Percentiles rank a stretch among this genome's conserved stretches.
phyloP scores from a whole-genome alignment of 768 basidiomycete species.

The Rhizopogon rudus region DNA sequence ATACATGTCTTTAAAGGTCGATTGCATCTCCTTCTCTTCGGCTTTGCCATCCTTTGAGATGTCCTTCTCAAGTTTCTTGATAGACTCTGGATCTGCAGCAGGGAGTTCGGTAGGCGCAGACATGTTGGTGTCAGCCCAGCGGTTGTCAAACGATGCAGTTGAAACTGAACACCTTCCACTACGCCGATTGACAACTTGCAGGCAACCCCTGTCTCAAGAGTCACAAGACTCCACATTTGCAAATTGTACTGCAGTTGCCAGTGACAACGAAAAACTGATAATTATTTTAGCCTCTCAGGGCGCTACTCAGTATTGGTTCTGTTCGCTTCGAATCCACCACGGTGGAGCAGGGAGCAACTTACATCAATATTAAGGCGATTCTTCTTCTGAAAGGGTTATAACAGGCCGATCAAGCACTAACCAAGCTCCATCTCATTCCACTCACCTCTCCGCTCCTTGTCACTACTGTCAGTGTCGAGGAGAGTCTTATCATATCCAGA shows the following conservation, averaged over 20 bases:
- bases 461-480: neutral
- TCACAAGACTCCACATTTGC: neutral
- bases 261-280: neutral
- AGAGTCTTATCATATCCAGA: no score
- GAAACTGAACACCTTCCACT: no score
- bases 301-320: neutral
- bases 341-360: neutral
- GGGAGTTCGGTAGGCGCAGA: slow-evolving; percentile 9
- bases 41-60: slow-evolving; percentile 46
- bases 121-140: slow-evolving; percentile 14
- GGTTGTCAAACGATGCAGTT: no score
- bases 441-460: neutral
- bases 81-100: slow-evolving; percentile 20
- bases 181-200: no score
- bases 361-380: neutral
- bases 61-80: slow-evolving; percentile 40
- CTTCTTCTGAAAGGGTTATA: no score
- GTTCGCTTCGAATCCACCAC: neutral
- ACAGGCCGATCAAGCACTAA: no score
- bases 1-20: slow-evolving; percentile 48
- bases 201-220: neutral
- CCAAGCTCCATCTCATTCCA: no score
- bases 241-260: neutral
- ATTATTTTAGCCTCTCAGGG: no score
- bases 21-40: slow-evolving; percentile 46